A percentile compares a stretch with the other conserved stretches of the same genome.
These are phyloP conservation scores for Sarcodon sp. DNA, from an alignment of 768 basidiomycete genomes.

Conservation along the genomic window DNA sequence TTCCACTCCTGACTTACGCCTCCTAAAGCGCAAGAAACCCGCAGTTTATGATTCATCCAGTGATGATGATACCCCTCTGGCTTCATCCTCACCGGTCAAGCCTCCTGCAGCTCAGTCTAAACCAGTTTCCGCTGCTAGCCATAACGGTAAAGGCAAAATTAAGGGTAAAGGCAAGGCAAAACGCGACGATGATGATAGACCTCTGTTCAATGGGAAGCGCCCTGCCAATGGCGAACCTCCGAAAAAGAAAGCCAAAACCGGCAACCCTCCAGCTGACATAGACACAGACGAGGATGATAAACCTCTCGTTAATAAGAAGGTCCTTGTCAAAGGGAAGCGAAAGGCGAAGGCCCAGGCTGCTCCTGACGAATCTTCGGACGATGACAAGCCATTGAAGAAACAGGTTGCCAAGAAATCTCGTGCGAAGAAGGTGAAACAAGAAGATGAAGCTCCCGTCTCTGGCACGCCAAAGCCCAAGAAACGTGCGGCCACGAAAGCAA, in stretches of 20 bases:
- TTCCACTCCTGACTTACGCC: constrained; percentile 15
- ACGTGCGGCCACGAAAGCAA: constrained; percentile 28
- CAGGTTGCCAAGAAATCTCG: constrained; percentile 21
- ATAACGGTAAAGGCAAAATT: constrained; percentile 25
- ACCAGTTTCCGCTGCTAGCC: constrained; percentile 13
- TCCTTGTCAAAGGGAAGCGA: constrained; percentile 17
- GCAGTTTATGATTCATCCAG: constrained; percentile 44
- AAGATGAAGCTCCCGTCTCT: constrained; percentile 34
- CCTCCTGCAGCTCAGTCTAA: constrained; percentile 24
- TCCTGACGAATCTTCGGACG: constrained; percentile 30
- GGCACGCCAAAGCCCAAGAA: constrained; percentile 33
- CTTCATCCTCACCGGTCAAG: constrained; percentile 47
- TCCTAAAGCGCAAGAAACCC: constrained; percentile 49
- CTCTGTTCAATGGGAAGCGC: constrained; percentile 31
- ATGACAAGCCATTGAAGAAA: constrained; percentile 30
- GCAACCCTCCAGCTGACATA: constrained; percentile 11
- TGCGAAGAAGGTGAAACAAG: constrained; percentile 32
- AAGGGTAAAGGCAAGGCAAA: constrained; percentile 14
- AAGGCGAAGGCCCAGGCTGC: constrained; percentile 39
- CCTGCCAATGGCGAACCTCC: constrained; percentile 37
- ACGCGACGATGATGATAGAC: constrained; percentile 28
- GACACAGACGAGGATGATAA: constrained; percentile 17
- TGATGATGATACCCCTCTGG: constrained; percentile 62
- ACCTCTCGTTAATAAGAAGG: constrained; percentile 15
- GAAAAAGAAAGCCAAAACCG: constrained; percentile 40